These are phyloP conservation scores for Colletotrichum orbiculare DNA, from an alignment of 2,329 filamentous ascomycete species.

Conservation along the genomic window DNA sequence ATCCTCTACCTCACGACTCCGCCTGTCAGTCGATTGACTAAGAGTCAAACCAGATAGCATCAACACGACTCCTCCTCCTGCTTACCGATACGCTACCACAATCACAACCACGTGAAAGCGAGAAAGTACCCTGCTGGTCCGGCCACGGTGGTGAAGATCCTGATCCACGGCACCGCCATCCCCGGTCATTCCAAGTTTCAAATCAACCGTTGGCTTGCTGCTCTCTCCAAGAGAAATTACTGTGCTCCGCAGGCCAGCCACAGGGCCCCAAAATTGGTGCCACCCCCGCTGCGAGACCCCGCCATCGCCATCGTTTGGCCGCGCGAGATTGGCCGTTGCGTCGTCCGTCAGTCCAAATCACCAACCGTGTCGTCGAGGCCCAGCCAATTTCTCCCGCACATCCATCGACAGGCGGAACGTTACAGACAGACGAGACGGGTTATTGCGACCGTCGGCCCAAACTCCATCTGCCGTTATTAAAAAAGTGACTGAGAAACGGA, in stretches of 20 bases:
- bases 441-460: conserved; percentile 33
- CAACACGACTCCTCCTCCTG: background rate
- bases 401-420: conserved; percentile 26
- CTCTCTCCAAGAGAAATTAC: conserved; percentile 27
- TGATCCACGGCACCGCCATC: conserved; percentile 35
- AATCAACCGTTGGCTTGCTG: conserved; percentile 19
- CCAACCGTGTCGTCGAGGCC: conserved; percentile 19
- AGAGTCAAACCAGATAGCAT: too few species aligned
- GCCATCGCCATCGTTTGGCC: conserved; percentile 28
- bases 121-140: conserved; percentile 25
- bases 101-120: conserved; percentile 23
- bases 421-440: conserved; percentile 34
- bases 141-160: conserved; percentile 28
- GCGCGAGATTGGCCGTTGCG: conserved; percentile 32
- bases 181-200: conserved; percentile 34
- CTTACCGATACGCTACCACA: background rate
- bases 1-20: too few species aligned
- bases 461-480: background rate
- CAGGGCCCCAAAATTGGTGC: conserved; percentile 32
- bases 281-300: conserved; percentile 37
- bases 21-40: too few species aligned
- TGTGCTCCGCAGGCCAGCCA: conserved; percentile 35
- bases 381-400: conserved; percentile 35
- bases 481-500: too few species aligned
- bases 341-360: conserved; percentile 14